Conservation (phyloP, 805 yeast genomes). For the Sugiyamaella qingdaonensis region DNA sequence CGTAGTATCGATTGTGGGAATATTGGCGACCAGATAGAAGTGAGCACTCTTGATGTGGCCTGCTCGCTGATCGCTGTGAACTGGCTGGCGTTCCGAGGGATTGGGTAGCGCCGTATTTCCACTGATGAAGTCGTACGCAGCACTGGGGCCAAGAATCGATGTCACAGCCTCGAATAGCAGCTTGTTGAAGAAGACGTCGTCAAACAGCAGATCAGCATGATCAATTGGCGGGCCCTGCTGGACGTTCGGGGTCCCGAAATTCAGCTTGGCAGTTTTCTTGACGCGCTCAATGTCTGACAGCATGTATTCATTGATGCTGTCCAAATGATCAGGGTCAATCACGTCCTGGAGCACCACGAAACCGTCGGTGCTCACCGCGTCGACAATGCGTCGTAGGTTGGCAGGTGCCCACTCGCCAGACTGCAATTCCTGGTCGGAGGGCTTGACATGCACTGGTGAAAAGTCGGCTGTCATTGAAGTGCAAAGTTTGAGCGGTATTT, state of each 20-base stretch:
- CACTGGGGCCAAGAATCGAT: constrained; percentile 16
- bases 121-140: constrained; percentile 15
- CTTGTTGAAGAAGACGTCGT: constrained; percentile 15
- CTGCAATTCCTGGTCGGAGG: constrained; percentile 6
- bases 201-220: constrained; percentile 9
- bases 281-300: constrained; percentile 11
- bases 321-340: constrained; percentile 17
- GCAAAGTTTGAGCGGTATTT: background rate
- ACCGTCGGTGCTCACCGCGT: constrained; percentile 14
- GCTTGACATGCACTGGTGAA: constrained; percentile 1
- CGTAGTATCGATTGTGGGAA: constrained; percentile 14
- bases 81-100: constrained; percentile 17
- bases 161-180: constrained; percentile 14
- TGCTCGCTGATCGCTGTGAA: constrained; percentile 16
- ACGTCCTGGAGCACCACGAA: constrained; percentile 14
- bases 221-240: constrained; percentile 20
- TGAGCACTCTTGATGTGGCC: constrained; percentile 4
- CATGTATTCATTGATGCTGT: constrained; percentile 15
- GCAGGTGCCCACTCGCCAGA: constrained; percentile 12
- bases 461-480: background rate
- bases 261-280: constrained; percentile 7
- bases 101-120: constrained; percentile 17
- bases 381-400: constrained; percentile 14
- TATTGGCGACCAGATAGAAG: constrained; percentile 17
- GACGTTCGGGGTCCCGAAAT: constrained; percentile 19